Base-by-base conservation (phyloP, 768 basidiomycete genomes). In the Boletus rex-veris region DNA sequence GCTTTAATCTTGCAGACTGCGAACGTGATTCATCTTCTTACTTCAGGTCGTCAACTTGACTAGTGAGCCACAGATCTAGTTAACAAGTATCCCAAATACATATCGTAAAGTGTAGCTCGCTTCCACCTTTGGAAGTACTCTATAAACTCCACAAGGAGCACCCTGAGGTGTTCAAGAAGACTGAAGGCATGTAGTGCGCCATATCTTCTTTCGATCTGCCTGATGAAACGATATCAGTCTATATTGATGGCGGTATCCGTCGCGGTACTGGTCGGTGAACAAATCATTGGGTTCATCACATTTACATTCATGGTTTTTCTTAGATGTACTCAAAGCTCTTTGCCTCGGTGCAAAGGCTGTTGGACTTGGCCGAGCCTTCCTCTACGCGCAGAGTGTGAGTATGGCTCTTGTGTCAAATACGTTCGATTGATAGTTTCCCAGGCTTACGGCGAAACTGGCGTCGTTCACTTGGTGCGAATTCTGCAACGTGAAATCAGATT, bases 321-420 rank as follows among this genome's bases (percentile, higher is more conserved):
- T 53, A 79, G 93, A 95, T 72, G 85, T 94, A 15, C 73, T 97
- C 45, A 97, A 96, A 70, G 93, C 93, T 0, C 72, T 96, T 10
- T 95, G 92, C 65, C 76, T 97, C 8, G 94, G 94, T 10, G 94
- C 94, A 4, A 85, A 73, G 57, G 90, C 87, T 8, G 90, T 94
- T 16, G 93, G 94, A 5, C 73, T 97, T 31, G 94, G 94, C 3
- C 77, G 94, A 14, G 79, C 88, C 14, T 90, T 94, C 76, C 76
- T 97, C 11, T 96, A 89, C 63, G 92, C 88, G 2, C 86, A 90
- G 71, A 88, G 88, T 62, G 89, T 90, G 70, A 64, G 80, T 65
- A 12, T 10, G 35, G 24, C 21, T 40, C 6, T 30, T 48, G n/a
- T 43, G 9, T 15, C 10, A n/a, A 35, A 30, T 40, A 19, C 35